phyloP scores from a whole-genome alignment of 441 rosid genomes.

The Mallotus japonicus region DNA sequence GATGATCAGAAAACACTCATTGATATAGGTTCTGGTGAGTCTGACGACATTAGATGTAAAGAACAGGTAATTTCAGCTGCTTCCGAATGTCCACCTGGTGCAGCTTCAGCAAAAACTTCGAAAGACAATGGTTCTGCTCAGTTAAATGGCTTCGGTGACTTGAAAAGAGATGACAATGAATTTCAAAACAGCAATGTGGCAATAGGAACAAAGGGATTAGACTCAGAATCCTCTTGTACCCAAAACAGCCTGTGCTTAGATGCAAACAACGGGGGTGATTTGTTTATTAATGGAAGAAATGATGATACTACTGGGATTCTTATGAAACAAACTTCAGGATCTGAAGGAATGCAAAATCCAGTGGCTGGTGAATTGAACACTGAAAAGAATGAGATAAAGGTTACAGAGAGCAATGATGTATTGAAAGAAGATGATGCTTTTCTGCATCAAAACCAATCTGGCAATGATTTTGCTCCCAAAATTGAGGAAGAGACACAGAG shows the following conservation, averaged over 20 bases:
- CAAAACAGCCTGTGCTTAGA: constrained; percentile 51
- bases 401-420: constrained; percentile 29
- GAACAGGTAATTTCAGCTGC: constrained; percentile 43
- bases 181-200: constrained; percentile 38
- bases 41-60: constrained; percentile 40
- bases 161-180: constrained; percentile 43
- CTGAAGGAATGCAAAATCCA: constrained; percentile 39
- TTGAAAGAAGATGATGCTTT: constrained; percentile 30
- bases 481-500: constrained; percentile 42
- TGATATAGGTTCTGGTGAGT: constrained; percentile 37
- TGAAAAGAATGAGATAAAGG: constrained; percentile 44
- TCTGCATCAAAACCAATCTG: constrained; percentile 35
- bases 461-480: constrained; percentile 39
- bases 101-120: constrained; percentile 38
- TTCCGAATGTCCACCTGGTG: constrained; percentile 39
- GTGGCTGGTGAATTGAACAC: constrained; percentile 42
- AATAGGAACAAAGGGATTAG: constrained; percentile 47
- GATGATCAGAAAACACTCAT: constrained; percentile 32
- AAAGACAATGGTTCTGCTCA: constrained; percentile 39
- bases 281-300: constrained; percentile 36
- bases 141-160: constrained; percentile 47
- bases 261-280: constrained; percentile 51
- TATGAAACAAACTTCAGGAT: constrained; percentile 37
- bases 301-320: constrained; percentile 45
- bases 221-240: constrained; percentile 70